phyloP scores from a whole-genome alignment of 202 grass and related monocot genomes.

The Zoysia matrella region DNA sequence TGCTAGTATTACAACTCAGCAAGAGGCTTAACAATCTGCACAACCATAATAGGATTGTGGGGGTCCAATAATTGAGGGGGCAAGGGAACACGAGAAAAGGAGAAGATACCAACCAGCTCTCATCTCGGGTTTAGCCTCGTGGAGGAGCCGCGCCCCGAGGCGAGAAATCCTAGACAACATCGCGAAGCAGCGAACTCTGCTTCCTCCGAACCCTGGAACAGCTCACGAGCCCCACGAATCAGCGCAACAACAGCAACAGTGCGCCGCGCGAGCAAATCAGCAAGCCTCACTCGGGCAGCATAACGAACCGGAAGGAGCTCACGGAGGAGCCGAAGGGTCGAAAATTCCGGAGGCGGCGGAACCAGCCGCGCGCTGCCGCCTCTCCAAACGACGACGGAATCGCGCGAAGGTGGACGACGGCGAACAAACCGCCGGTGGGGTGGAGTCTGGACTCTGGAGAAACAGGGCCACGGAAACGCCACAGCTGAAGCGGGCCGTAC shows the following conservation, averaged over 20 bases:
- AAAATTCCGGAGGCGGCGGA: constrained; percentile 23
- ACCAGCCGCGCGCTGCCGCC: not conserved
- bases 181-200: not conserved
- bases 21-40: not conserved
- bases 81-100: not conserved
- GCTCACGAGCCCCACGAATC: constrained; percentile 16
- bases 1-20: not conserved
- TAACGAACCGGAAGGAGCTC: too few relatives aligned
- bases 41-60: not conserved
- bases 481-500: not conserved
- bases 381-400: constrained; percentile 38
- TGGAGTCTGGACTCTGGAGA: constrained; percentile 1
- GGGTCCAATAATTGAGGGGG: not conserved
- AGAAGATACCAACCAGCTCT: constrained; percentile 48
- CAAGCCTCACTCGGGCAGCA: not conserved
- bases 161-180: constrained; percentile 71
- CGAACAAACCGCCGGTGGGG: constrained; percentile 4
- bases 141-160: constrained; percentile 54
- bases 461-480: not conserved
- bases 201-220: constrained; percentile 52
- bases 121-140: constrained; percentile 33
- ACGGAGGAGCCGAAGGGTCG: not conserved
- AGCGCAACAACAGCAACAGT: constrained; percentile 1
- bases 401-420: constrained; percentile 16
- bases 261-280: not conserved